phyloP scores from a whole-genome alignment of 306 rosid genomes.

The Vigna hirtella region DNA sequence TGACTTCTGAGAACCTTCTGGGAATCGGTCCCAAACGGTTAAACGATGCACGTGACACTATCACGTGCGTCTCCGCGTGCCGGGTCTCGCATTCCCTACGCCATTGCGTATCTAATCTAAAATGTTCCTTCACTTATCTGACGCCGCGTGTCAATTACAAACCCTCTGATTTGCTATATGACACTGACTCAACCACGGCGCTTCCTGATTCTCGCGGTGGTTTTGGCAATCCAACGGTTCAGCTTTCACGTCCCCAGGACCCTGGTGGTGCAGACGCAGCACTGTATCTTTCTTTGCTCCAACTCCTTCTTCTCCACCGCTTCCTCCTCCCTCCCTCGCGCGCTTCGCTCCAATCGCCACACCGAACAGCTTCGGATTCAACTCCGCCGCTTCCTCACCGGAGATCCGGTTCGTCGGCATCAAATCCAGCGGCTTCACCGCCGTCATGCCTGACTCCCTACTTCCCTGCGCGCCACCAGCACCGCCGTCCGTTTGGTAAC shows the following conservation, averaged over 20 bases:
- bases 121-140: background rate
- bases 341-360: conserved; percentile 74
- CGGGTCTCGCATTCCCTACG: conserved; percentile 50
- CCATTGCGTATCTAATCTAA: conserved; percentile 32
- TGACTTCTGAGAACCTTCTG: conserved; percentile 64
- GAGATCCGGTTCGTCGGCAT: conserved; percentile 56
- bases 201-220: conserved; percentile 44
- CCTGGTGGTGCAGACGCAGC: conserved; percentile 56
- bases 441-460: conserved; percentile 48
- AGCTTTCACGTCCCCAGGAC: conserved; percentile 52
- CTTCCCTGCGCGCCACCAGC: conserved; percentile 43
- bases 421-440: conserved; percentile 60
- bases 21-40: conserved; percentile 59
- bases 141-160: conserved; percentile 54
- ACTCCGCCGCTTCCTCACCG: conserved; percentile 34
- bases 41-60: conserved; percentile 57
- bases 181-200: conserved; percentile 66
- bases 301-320: conserved; percentile 39
- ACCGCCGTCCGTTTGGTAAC: conserved; percentile 45
- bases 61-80: conserved; percentile 60
- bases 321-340: conserved; percentile 51
- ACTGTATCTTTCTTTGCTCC: conserved; percentile 52
- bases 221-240: conserved; percentile 62
- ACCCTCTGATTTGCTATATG: conserved; percentile 59
- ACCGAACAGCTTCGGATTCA: conserved; percentile 69